Evolutionary conservation across 371 early-diverging fungal genomes (phyloP), one percentile per base, ranked within the genome.

Genomic region (Umbelopsis sp.): DNA sequence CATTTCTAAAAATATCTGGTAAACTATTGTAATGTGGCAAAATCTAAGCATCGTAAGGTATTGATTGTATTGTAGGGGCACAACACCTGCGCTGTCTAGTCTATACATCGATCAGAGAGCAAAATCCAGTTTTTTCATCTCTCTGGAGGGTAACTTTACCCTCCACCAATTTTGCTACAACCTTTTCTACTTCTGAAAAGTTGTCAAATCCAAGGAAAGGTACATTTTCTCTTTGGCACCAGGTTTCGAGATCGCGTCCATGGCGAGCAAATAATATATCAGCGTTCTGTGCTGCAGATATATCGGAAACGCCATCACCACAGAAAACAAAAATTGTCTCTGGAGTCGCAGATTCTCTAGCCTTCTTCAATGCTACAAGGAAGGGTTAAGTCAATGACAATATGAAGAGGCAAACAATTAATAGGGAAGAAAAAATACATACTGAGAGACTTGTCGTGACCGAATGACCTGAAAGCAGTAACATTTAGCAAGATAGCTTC

Each of bases 281-380:
- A 6, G 89, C 87, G 50, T 87, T 85, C 50, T 78, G 73, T n/a
- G 92, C 89, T n/a, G 89, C 90, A 3, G 85, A 84, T 38, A 91
- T 83, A 70, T 91, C 92, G 1, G 85, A 85, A 0, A 91, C 86
- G 45, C 92, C 91, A 72, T 91, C 92, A 24, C 92, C 92, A 37
- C 87, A 81, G 66, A 89, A 91, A 3, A 91, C 76, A 65, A 88
- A 79, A 45, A 82, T 76, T 16, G 72, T 83, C 72, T 71, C 81
- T 22, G 73, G 64, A 0, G 75, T 41, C 41, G 75, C 75, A 11
- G 69, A 65, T 38, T 70, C 76, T 64, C 83, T 79, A 44, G 83
- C 80, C 63, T 75, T 66, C 48, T 69, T 67, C 24, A 82, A 57
- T 25, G 80, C 82, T 82, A 62, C 32, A 63, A 37, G 52, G 46